Percentiles rank a stretch among this genome's conserved stretches.
Evolutionary conservation across 139 green algal genomes (phyloP).

Genomic region (Edaphochlamys debaryana): DNA sequence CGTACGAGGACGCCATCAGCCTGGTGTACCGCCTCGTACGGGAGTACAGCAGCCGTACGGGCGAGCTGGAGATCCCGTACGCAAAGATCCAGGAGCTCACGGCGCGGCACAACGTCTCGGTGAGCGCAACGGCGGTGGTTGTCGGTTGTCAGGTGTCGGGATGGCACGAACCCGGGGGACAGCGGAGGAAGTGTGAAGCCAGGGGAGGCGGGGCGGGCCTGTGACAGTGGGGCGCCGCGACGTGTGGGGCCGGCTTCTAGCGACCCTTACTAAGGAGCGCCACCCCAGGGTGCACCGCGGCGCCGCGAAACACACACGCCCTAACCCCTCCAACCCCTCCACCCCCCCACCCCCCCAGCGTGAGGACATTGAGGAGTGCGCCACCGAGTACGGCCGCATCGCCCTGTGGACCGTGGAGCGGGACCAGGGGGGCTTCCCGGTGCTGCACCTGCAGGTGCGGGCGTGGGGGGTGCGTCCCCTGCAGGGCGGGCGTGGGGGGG

Average conservation of each 20-base stretch:
- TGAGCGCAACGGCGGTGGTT: too few species aligned
- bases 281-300: too few species aligned
- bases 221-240: too few species aligned
- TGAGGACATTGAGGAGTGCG: slow-evolving; percentile 68
- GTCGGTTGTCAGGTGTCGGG: too few species aligned
- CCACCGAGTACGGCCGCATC: slow-evolving; percentile 78
- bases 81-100: slow-evolving; percentile 51
- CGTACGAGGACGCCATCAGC: slow-evolving; percentile 67
- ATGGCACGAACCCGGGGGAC: too few species aligned
- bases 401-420: slow-evolving; percentile 69
- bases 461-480: neutral
- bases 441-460: slow-evolving; percentile 50
- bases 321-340: too few species aligned
- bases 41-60: slow-evolving; percentile 34
- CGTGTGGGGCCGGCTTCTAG: too few species aligned
- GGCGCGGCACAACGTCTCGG: slow-evolving; percentile 50
- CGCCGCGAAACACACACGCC: too few species aligned
- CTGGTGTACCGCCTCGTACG: slow-evolving; percentile 61
- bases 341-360: slow-evolving; percentile 45
- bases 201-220: too few species aligned
- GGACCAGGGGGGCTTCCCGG: slow-evolving; percentile 51
- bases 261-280: too few species aligned
- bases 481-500: too few species aligned
- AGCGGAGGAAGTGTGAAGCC: too few species aligned
- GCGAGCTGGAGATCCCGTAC: slow-evolving; percentile 42